Base-by-base conservation (phyloP, 2,329 filamentous ascomycete genomes). In the Orbilia oligospora region DNA sequence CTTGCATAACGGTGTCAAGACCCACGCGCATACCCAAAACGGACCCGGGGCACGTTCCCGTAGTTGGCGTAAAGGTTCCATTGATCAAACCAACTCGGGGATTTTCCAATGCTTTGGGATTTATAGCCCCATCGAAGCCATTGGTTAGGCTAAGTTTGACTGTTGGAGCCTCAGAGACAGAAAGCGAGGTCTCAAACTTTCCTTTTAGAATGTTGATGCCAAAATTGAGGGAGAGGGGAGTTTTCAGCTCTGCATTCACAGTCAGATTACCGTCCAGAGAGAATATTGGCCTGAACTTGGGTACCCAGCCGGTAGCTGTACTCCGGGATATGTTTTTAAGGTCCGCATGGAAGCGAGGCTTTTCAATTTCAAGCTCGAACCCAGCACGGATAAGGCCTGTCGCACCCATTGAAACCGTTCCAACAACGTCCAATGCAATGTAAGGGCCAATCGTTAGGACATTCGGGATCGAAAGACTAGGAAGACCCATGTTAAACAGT, bases 201-300 rank as follows among this genome's bases (percentile, higher is more conserved):
- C 75, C 75, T 18, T 79, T 79, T 38, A 79, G 20, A 2, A 79
- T 71, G 44, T 73, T 69, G 14, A 79, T 79, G n/a, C 75, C 75
- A n/a, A 79, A 79, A 27, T 79, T 79, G 1, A 79, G 36, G n/a
- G 68, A 72, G 9, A 79, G 55, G 4, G 75, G 75, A 3, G 70
- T 72, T 65, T 58, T 55, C 1, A 79, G 46, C 27, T 68, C 36
- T 10, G 68, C 70, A 22, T 51, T 79, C 1, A 79, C 10, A n/a
- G 75, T 72, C 48, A 79, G 16, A 48, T 79, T 79, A 18, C 75
- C 75, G 16, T 79, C 64, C 6, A 79, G 41, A 0, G 69, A 69
- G 14, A 79, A 69, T 3, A 79, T 69, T 12, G 75, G 75, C 20
- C 55, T 79, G 48, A 79, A 72, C 16, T 79, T 79, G 12, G 75